Percentiles rank a stretch among this genome's conserved stretches.
Evolutionary conservation across 352 stramenopile species (phyloP).

Genomic region (Phytopythium montanum): DNA sequence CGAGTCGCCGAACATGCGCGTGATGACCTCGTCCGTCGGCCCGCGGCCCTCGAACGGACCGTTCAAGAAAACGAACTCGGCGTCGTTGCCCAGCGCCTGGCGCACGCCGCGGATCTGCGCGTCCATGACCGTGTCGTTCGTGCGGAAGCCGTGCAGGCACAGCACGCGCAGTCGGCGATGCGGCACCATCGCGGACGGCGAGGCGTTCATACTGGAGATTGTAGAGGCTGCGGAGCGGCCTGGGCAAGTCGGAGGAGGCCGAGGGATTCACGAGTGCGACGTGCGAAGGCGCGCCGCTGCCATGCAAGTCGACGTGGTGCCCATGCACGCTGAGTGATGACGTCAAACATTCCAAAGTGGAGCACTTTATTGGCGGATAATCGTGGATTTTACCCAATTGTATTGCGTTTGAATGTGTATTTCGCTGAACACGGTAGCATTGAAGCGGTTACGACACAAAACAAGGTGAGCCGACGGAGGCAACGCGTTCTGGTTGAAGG

Average conservation of each 20-base stretch:
- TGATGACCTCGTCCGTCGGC: constrained; percentile 50
- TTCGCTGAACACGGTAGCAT: not conserved
- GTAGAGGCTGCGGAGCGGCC: not conserved
- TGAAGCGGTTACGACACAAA: not conserved
- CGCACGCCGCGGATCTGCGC: constrained; percentile 57
- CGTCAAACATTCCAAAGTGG: too few species aligned
- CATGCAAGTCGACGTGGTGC: too few species aligned
- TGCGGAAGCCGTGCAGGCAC: constrained; percentile 72
- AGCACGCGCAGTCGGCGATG: constrained; percentile 54
- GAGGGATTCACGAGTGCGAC: constrained; percentile 5
- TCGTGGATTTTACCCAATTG: not conserved
- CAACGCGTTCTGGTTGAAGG: constrained; percentile 2
- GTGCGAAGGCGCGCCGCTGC: too few species aligned
- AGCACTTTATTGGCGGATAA: constrained; percentile 1
- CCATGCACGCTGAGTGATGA: too few species aligned
- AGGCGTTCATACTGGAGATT: not conserved
- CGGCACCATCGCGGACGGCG: not conserved
- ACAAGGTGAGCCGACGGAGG: not conserved
- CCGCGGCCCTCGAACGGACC: constrained; percentile 50
- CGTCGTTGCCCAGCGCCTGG: constrained; percentile 45
- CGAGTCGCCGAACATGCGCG: constrained; percentile 47
- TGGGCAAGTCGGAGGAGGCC: not conserved
- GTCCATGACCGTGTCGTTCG: constrained; percentile 70
- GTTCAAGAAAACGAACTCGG: constrained; percentile 75
- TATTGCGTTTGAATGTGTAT: too few species aligned